Evolutionary conservation across 2,329 filamentous ascomycete genomes (phyloP).

Genomic region (Xylariales sp.): DNA sequence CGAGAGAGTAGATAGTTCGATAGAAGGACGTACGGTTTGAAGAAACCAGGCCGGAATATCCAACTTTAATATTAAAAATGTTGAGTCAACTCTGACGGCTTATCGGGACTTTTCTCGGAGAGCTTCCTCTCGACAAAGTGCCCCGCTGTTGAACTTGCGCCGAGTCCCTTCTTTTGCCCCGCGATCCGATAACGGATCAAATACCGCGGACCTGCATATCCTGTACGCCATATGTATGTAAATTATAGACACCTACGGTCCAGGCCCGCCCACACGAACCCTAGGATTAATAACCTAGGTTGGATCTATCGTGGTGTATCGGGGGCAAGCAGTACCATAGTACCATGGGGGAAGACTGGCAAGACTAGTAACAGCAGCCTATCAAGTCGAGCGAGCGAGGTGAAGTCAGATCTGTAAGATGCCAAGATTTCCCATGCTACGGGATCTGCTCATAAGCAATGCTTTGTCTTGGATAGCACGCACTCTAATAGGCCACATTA

Average conservation of each 20-base stretch:
- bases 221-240: too few relatives aligned
- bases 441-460: background rate
- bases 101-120: slow-evolving; percentile 31
- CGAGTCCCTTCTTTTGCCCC: slow-evolving; percentile 36
- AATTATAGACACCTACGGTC: too few relatives aligned
- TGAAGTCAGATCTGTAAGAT: slow-evolving; percentile 9
- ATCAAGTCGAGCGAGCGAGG: background rate
- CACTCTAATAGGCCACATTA: slow-evolving; percentile 19
- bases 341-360: too few relatives aligned
- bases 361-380: background rate
- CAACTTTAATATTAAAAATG: slow-evolving; percentile 3
- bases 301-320: too few relatives aligned
- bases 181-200: slow-evolving; percentile 66
- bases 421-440: background rate
- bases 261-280: background rate
- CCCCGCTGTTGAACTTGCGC: slow-evolving; percentile 35
- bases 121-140: slow-evolving; percentile 32
- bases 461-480: slow-evolving; percentile 14
- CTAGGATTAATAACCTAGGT: too few relatives aligned
- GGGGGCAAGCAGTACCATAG: too few relatives aligned
- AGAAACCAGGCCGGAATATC: background rate
- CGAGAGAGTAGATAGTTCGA: background rate
- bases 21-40: background rate
- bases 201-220: slow-evolving; percentile 76
- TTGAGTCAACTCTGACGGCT: slow-evolving; percentile 14